A percentile compares a stretch with the other conserved stretches of the same genome.
phyloP scores from a whole-genome alignment of 176 grass and related monocot species.

The Hordeum vulgare region DNA sequence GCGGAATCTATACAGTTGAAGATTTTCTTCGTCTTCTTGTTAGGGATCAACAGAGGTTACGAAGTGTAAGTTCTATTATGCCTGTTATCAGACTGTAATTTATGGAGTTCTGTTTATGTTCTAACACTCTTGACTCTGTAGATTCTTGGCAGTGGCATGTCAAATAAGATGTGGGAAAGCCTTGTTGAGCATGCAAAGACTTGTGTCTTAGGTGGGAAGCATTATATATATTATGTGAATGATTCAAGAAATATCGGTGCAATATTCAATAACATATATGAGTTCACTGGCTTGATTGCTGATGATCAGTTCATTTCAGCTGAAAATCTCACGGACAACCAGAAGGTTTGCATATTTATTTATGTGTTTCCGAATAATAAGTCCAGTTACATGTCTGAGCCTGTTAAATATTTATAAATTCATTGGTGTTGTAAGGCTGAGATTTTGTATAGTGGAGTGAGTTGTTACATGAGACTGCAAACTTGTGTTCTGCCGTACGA shows the following conservation, averaged over 20 bases:
- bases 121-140: slow-evolving; percentile 26
- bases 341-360: slow-evolving; percentile 51
- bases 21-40: slow-evolving; percentile 93
- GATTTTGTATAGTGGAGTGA: not conserved
- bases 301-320: slow-evolving; percentile 77
- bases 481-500: not conserved
- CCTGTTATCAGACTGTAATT: slow-evolving; percentile 13
- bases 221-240: slow-evolving; percentile 70
- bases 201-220: slow-evolving; percentile 79
- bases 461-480: not conserved
- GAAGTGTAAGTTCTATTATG: slow-evolving; percentile 54
- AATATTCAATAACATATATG: slow-evolving; percentile 93
- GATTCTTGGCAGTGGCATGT: slow-evolving; percentile 84
- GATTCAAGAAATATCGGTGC: slow-evolving; percentile 64
- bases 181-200: slow-evolving; percentile 96
- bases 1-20: slow-evolving; percentile 68
- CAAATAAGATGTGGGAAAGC: slow-evolving; percentile 97
- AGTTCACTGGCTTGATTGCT: slow-evolving; percentile 78
- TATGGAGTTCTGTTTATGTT: slow-evolving; percentile 17
- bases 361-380: not conserved
- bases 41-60: slow-evolving; percentile 66
- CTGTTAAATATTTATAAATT: not conserved
- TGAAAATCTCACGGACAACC: slow-evolving; percentile 70
- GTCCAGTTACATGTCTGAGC: slow-evolving; percentile 7
- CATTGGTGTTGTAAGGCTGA: not conserved